A percentile compares a stretch with the other conserved stretches of the same genome.
Conservation (phyloP, 345 rosid genomes). For the Stellera chamaejasme region DNA sequence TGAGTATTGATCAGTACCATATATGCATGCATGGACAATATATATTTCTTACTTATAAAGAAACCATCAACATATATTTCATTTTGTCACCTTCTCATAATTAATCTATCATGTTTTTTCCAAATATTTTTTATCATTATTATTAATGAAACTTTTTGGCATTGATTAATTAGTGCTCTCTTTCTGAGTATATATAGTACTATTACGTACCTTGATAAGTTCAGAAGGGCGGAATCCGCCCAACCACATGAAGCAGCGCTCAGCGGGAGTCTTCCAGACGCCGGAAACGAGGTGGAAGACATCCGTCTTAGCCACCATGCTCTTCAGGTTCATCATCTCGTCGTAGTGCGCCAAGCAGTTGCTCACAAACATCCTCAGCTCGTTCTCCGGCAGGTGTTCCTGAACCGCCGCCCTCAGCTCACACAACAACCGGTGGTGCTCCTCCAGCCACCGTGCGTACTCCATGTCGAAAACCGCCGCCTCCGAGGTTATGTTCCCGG, state of each 20-base stretch:
- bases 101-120: too few species aligned
- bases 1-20: too few species aligned
- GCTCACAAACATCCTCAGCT: constrained; percentile 78
- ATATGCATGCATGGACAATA: too few species aligned
- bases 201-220: constrained; percentile 69
- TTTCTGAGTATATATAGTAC: background rate
- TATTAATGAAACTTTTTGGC: background rate
- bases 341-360: constrained; percentile 73
- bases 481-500: constrained; percentile 52
- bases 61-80: too few species aligned
- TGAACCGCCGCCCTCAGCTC: constrained; percentile 93
- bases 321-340: constrained; percentile 67
- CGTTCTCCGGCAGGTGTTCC: constrained; percentile 78
- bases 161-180: background rate
- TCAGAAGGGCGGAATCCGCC: constrained; percentile 97
- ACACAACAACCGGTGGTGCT: constrained; percentile 66
- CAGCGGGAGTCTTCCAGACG: constrained; percentile 95
- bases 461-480: constrained; percentile 85
- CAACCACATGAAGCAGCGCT: constrained; percentile 98
- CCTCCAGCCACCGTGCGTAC: constrained; percentile 85
- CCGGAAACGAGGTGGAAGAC: constrained; percentile 94
- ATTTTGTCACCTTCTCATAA: too few species aligned
- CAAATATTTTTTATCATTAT: too few species aligned
- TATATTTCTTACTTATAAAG: too few species aligned
- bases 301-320: constrained; percentile 72